Evolutionary conservation across 495 filamentous ascomycete genomes (phyloP), one percentile per base, ranked within the genome.

Genomic region (Penicillium antarcticum): DNA sequence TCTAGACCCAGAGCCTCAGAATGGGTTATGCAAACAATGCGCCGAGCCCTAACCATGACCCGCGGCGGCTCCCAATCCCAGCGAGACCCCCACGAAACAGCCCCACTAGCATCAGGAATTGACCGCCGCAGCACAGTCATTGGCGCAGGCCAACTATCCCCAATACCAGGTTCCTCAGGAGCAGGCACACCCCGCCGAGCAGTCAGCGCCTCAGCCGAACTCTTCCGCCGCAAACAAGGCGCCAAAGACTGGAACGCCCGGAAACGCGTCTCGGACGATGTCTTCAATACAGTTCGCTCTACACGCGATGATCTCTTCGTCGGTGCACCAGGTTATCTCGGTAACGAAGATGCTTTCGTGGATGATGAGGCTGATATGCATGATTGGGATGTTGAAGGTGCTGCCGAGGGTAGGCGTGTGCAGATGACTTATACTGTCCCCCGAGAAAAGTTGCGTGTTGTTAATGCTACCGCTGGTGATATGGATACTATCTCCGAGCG

Each of bases 341-440:
- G 67, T 24, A 58, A 65, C 21, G 54, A 57, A 4, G 51, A 60
- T 32, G 60, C 46, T 0, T 55, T 45, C 18, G 51, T 60, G 12
- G 63, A 66, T 5, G 65, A 64, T 0, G 85, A 87, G 12, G 86
- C 84, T 4, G 66, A 65, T 1, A 84, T 88, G 9, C 84, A 83
- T 7, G 91, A 95, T 42, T 96, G 92, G 91, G 92, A 96, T 61
- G 80, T 96, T 31, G 92, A 97, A 65, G 80, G 80, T 38, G 89
- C 89, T 5, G 87, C 87, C 1, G 85, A 92, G 68, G 81, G 80
- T 43, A 68, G 91, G 37, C 79, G 89, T 13, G 92, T 97, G 52
- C 92, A 97, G 71, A 81, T 95, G 53, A 95, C 95, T 75, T 97
- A 95, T 67, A 95, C 91, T 1, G 89, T 95, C 49, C 92, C 92